Conservation (phyloP, 192 early-diverging fungal species). For the Cetraspora pellucida region DNA sequence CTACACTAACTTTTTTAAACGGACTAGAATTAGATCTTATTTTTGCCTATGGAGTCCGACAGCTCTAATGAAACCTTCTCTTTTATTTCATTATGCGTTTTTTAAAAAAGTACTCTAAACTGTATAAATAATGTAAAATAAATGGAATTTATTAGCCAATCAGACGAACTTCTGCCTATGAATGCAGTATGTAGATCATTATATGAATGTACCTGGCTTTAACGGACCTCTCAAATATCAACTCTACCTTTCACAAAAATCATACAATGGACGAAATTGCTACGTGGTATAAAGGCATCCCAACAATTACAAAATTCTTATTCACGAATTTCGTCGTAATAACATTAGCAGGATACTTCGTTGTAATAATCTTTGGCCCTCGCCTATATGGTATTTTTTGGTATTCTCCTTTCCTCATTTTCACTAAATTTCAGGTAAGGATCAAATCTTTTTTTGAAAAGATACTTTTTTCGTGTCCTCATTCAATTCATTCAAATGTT, state of each 20-base stretch:
- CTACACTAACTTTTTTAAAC: too few species aligned
- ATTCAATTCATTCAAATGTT: background rate
- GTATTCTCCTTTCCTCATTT: background rate
- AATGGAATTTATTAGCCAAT: too few species aligned
- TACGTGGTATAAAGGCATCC: conserved; percentile 1
- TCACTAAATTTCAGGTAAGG: background rate
- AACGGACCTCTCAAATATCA: background rate
- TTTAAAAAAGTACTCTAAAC: too few species aligned
- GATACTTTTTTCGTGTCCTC: background rate
- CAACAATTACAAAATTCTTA: conserved; percentile 23
- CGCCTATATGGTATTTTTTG: too few species aligned
- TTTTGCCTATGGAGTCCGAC: too few species aligned
- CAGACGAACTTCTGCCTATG: too few species aligned
- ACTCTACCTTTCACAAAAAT: background rate
- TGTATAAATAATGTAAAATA: too few species aligned
- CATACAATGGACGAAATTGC: background rate
- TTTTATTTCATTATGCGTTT: too few species aligned
- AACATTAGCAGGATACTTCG: background rate
- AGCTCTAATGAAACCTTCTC: too few species aligned
- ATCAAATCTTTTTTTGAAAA: background rate
- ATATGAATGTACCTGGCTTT: too few species aligned
- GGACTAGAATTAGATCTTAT: too few species aligned
- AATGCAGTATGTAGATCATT: too few species aligned
- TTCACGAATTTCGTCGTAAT: background rate
- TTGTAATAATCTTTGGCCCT: background rate